These are phyloP conservation scores for Corinectria fuckeliana DNA, from an alignment of 2,329 filamentous ascomycete genomes.

Conservation along the genomic window DNA sequence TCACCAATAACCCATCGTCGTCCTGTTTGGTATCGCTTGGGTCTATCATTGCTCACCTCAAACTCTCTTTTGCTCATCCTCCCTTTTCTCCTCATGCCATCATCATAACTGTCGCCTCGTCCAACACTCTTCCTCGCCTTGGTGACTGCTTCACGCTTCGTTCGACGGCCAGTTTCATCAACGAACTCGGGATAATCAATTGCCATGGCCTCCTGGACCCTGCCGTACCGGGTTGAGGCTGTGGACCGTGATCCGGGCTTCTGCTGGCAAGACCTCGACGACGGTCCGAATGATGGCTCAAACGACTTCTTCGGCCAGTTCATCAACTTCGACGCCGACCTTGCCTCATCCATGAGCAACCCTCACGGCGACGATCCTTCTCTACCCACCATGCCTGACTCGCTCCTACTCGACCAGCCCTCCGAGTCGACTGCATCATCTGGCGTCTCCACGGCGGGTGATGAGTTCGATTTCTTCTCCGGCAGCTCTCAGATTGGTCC, in stretches of 20 bases:
- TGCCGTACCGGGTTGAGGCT: constrained; percentile 44
- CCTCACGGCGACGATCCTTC: constrained; percentile 30
- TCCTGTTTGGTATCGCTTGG: constrained; percentile 29
- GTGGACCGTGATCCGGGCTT: constrained; percentile 45
- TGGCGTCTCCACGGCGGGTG: constrained; percentile 42
- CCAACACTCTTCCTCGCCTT: constrained; percentile 25
- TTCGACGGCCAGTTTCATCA: constrained; percentile 15
- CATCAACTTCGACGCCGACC: constrained; percentile 44
- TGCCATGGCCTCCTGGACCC: constrained; percentile 46
- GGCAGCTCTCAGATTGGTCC: constrained; percentile 42
- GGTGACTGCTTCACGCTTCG: constrained; percentile 28
- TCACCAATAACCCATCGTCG: constrained; percentile 27
- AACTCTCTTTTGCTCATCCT: constrained; percentile 32
- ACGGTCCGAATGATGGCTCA: constrained; percentile 37
- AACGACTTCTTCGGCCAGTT: constrained; percentile 48
- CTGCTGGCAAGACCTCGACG: constrained; percentile 45
- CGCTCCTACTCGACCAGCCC: constrained; percentile 39
- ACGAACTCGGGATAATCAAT: constrained; percentile 6
- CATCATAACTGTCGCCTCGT: constrained; percentile 26
- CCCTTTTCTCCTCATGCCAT: constrained; percentile 29
- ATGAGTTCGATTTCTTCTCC: constrained; percentile 47
- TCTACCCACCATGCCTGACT: constrained; percentile 36
- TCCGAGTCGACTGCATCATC: constrained; percentile 45
- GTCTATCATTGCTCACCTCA: constrained; percentile 32
- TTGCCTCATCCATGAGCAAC: constrained; percentile 30